phyloP scores from a whole-genome alignment of 2,329 filamentous ascomycete species.

The Hypomyces rosellus region DNA sequence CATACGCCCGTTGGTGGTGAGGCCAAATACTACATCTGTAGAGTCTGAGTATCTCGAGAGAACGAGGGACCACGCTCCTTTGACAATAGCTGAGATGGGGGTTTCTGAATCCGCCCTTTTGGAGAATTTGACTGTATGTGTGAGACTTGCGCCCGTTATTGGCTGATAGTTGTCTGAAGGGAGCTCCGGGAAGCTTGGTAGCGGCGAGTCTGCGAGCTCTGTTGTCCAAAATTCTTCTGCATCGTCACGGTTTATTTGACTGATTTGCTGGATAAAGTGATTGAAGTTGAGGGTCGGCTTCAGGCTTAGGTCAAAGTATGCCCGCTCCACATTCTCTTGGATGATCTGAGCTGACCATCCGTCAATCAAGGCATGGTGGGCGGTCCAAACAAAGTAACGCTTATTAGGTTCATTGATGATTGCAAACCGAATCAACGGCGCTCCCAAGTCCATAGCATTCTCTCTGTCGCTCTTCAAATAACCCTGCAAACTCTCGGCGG shows the following conservation, averaged over 20 bases:
- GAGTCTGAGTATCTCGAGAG: not conserved
- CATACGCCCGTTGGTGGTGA: not conserved
- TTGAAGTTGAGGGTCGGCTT: not conserved
- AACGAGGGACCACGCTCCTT: slow-evolving; percentile 1
- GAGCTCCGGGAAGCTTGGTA: no score
- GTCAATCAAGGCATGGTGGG: slow-evolving; percentile 16
- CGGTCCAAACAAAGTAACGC: slow-evolving; percentile 12
- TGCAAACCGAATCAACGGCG: not conserved
- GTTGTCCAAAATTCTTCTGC: no score
- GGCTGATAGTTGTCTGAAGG: no score
- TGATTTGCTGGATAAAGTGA: no score
- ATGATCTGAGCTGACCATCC: slow-evolving; percentile 11
- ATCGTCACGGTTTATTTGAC: no score
- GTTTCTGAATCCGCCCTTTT: no score
- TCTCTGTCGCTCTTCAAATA: slow-evolving; percentile 1
- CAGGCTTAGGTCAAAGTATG: not conserved
- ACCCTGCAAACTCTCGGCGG: not conserved
- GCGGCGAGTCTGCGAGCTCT: no score
- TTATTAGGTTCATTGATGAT: not conserved
- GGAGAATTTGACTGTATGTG: no score
- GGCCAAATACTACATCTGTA: not conserved
- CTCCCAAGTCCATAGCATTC: not conserved
- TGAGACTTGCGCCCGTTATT: no score
- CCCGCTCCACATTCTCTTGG: not conserved
- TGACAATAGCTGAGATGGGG: slow-evolving; percentile 5